Conservation (phyloP, 305 asterid genomes). For the Salvia sclarea region DNA sequence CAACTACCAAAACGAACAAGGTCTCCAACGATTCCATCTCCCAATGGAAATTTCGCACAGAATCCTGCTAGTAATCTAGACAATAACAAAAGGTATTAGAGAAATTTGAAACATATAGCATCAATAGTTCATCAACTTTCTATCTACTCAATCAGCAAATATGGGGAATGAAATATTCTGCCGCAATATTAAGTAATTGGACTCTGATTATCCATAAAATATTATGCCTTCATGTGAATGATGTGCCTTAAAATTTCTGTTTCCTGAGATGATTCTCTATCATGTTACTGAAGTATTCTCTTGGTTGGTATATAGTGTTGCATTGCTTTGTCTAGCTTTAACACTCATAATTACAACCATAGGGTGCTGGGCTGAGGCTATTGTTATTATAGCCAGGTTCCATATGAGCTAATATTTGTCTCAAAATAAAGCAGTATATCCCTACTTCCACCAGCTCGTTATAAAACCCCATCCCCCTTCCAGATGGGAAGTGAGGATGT, state of each 20-base stretch:
- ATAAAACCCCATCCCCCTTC: no score
- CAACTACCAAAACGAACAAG: constrained; percentile 70
- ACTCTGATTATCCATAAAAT: neutral
- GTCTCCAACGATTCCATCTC: constrained; percentile 59
- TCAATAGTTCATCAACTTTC: constrained; percentile 15
- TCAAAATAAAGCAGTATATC: neutral
- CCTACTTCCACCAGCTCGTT: neutral
- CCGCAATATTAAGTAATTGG: neutral
- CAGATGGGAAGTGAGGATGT: neutral
- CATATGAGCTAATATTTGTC: neutral
- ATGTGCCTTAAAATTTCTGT: neutral
- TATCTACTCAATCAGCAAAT: neutral
- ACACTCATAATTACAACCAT: constrained; percentile 24
- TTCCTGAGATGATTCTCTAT: neutral
- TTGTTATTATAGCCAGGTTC: constrained; percentile 13
- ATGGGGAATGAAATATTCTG: constrained; percentile 7
- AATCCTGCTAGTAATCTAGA: constrained; percentile 38
- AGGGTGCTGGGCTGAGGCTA: constrained; percentile 25
- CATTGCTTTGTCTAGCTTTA: constrained; percentile 5
- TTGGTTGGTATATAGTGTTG: constrained; percentile 20
- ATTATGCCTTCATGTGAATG: constrained; percentile 9
- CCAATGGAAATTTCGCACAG: constrained; percentile 37
- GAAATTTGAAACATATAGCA: constrained; percentile 21
- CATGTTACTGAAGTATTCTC: constrained; percentile 11
- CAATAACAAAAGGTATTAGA: constrained; percentile 53